Conservation (phyloP, 768 basidiomycete species). For the Gloeostereum incarnatum region DNA sequence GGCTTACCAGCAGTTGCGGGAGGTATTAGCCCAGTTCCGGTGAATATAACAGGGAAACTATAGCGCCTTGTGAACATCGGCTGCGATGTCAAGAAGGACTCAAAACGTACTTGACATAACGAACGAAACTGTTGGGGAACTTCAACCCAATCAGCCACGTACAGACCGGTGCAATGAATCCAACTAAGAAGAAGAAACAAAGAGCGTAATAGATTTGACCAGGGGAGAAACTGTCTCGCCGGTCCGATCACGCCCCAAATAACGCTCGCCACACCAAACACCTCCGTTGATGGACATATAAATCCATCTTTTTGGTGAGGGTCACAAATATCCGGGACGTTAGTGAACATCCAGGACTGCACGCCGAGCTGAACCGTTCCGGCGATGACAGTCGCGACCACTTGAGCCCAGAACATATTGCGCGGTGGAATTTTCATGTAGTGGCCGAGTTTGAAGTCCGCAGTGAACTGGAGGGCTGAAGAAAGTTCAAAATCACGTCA, state of each 20-base stretch:
- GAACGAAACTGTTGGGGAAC: conserved; percentile 54
- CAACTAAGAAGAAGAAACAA: conserved; percentile 73
- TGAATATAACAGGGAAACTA: conserved; percentile 50
- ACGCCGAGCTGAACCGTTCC: conserved; percentile 70
- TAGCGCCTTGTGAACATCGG: background rate
- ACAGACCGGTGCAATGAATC: conserved; percentile 48
- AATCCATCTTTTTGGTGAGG: conserved; percentile 49
- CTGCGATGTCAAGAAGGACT: background rate
- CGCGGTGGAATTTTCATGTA: conserved; percentile 73
- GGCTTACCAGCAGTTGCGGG: too few species aligned
- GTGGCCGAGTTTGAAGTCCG: conserved; percentile 74
- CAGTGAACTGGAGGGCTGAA: conserved; percentile 59
- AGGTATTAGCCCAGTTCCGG: conserved; percentile 50
- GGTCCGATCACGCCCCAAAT: conserved; percentile 83
- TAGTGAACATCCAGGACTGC: conserved; percentile 66
- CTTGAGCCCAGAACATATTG: conserved; percentile 64
- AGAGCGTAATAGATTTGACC: conserved; percentile 59
- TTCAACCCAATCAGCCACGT: conserved; percentile 43
- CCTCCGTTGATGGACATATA: conserved; percentile 59
- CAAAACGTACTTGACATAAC: conserved; percentile 51
- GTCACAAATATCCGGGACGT: conserved; percentile 46
- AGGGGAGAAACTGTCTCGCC: conserved; percentile 51
- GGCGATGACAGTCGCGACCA: conserved; percentile 56
- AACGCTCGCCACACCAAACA: conserved; percentile 73
- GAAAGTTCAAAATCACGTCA: too few species aligned